These are phyloP conservation scores for Furcasterigmium sp. DNA, from an alignment of 2,329 filamentous ascomycete species.

Conservation along the genomic window DNA sequence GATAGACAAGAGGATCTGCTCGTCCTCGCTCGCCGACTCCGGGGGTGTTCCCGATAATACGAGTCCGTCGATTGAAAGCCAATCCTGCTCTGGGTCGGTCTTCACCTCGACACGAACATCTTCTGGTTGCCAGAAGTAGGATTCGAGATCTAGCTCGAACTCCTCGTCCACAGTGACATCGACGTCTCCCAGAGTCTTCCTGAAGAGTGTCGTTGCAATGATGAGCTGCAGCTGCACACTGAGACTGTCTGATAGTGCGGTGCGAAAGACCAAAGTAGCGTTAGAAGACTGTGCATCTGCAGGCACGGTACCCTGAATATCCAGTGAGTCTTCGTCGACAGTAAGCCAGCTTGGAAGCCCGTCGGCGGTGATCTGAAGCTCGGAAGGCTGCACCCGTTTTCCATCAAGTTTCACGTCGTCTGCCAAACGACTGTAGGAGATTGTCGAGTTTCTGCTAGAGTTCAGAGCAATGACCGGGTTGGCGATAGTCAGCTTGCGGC, in stretches of 20 bases:
- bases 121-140: conserved; percentile 33
- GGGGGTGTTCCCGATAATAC: conserved; percentile 37
- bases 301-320: conserved; percentile 60
- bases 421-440: conserved; percentile 49
- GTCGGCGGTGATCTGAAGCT: conserved; percentile 47
- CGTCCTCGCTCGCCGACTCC: conserved; percentile 17
- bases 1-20: conserved; percentile 18
- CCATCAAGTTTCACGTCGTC: conserved; percentile 54
- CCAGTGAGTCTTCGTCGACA: conserved; percentile 57
- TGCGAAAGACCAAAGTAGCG: conserved; percentile 56
- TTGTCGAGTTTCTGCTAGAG: conserved; percentile 43
- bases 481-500: conserved; percentile 62
- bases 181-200: conserved; percentile 31
- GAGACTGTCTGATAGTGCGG: conserved; percentile 54
- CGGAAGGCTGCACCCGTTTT: conserved; percentile 36
- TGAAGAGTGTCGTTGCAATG: conserved; percentile 32
- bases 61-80: conserved; percentile 35
- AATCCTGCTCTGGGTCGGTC: conserved; percentile 29
- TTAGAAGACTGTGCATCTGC: conserved; percentile 53
- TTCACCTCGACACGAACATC: conserved; percentile 31
- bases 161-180: conserved; percentile 32
- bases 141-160: conserved; percentile 35
- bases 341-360: conserved; percentile 64
- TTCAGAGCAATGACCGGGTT: conserved; percentile 52
- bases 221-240: conserved; percentile 43